Evolutionary conservation across 352 stramenopile species (phyloP), one percentile per base, ranked within the genome.

Genomic region (Globisporangium heterothallicum): DNA sequence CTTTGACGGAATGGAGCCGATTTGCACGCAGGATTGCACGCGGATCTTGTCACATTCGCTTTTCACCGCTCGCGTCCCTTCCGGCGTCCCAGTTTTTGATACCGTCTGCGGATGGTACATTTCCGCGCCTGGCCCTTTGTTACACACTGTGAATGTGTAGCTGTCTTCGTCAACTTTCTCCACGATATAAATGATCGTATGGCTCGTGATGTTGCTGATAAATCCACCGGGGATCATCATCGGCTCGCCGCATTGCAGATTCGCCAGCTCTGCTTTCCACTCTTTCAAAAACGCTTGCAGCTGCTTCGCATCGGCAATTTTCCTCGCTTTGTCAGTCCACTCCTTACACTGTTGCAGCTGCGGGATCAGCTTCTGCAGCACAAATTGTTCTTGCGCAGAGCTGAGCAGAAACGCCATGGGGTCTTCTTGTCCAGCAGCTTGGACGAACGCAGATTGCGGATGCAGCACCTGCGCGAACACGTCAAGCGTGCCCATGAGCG

Each of bases 121-220:
- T 54, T 93, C 82, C 0, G 83, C 72, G 7, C 87, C 87, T 0
- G 79, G 74, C 0, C 87, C 87, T 54, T 92, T 92, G 66, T 96
- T 96, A 59, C 85, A 95, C 32, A 96, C 78, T 26, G 81, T 90
- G 46, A 96, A 88, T 19, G 74, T 84, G 45, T 86, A 95, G 13
- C 61, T 55, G 14, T 63, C 56, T 3, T 82, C 70, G 13, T 50
- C 58, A 1, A 64, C 78, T 35, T 89, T 92, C 53, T 96, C 84
- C 6, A 92, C 53, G 8, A 96, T 62, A 49, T 93, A 94, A 10
- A 96, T 64, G 34, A 96, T 84, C 14, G 76, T 78, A 53, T 92
- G 81, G 34, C 81, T 88, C 18, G 61, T 69, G 7, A 63, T 55
- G 47, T 81, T 93, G 47, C 79, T 75, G n/a, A 87, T 70, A 42